phyloP scores from a whole-genome alignment of 345 rosid species.

The Moricandia arvensis region DNA sequence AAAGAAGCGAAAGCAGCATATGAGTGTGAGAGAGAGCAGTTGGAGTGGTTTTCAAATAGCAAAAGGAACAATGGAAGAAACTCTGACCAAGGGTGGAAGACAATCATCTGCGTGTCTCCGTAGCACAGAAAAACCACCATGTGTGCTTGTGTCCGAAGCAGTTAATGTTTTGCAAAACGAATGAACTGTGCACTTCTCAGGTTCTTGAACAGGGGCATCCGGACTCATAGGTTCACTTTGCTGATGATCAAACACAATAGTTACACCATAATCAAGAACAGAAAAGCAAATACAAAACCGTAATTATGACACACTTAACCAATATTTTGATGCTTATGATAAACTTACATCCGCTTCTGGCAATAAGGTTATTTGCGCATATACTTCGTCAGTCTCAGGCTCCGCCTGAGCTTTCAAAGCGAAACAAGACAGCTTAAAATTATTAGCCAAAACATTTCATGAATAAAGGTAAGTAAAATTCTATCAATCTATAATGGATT shows the following conservation, averaged over 20 bases:
- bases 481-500: constrained; percentile 2
- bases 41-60: neutral
- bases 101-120: constrained; percentile 99
- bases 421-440: constrained; percentile 1
- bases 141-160: constrained; percentile 99
- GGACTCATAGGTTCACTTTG: constrained; percentile 67
- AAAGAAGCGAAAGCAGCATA: constrained; percentile 21
- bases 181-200: constrained; percentile 71
- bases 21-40: neutral
- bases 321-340: neutral
- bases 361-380: constrained; percentile 82
- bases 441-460: neutral
- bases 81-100: constrained; percentile 89
- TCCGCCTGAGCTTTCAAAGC: constrained; percentile 62
- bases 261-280: constrained; percentile 1
- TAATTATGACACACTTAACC: neutral
- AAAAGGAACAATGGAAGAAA: constrained; percentile 4
- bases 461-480: neutral
- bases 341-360: constrained; percentile 67
- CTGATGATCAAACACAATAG: constrained; percentile 38
- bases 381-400: constrained; percentile 90
- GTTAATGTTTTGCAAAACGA: constrained; percentile 97
- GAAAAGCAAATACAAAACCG: neutral
- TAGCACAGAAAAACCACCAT: constrained; percentile 98
- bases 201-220: constrained; percentile 73